phyloP scores from a whole-genome alignment of 2,329 filamentous ascomycete genomes.

The Monosporascus sp. region DNA sequence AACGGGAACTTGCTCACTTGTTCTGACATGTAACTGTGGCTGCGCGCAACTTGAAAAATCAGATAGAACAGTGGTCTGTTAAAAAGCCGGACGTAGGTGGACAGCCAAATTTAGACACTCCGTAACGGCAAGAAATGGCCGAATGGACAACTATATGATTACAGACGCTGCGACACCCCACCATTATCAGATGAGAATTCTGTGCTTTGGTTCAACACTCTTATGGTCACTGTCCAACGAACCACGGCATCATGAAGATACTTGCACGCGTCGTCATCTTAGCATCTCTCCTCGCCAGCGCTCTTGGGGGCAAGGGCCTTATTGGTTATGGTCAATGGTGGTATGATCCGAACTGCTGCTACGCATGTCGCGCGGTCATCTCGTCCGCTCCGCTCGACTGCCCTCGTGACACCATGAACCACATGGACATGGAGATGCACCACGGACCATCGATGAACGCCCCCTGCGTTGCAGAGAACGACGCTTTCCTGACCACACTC shows the following conservation, averaged over 20 bases:
- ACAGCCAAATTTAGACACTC: too few relatives aligned
- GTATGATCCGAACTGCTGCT: conserved; percentile 1
- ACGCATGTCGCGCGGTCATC: neutral
- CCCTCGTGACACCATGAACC: neutral
- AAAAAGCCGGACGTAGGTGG: too few relatives aligned
- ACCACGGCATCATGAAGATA: neutral
- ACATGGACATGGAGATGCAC: conserved; percentile 2
- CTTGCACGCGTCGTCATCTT: neutral
- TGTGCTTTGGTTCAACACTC: neutral
- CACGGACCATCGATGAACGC: neutral
- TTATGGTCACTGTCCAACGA: neutral
- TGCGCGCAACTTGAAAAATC: too few relatives aligned
- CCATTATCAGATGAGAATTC: neutral
- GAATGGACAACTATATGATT: too few relatives aligned
- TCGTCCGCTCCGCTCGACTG: neutral
- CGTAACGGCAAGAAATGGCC: too few relatives aligned
- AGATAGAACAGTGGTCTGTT: too few relatives aligned
- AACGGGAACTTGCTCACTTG: too few relatives aligned
- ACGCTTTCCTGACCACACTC: conserved; percentile 2
- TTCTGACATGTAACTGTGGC: too few relatives aligned
- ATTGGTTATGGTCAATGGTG: conserved; percentile 1
- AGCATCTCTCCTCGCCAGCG: neutral
- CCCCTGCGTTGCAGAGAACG: conserved; percentile 2
- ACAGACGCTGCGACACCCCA: too few relatives aligned
- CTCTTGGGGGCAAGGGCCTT: neutral